A percentile compares a stretch with the other conserved stretches of the same genome.
These are phyloP conservation scores for Aspergillus baeticus DNA, from an alignment of 495 filamentous ascomycete genomes.

Conservation along the genomic window DNA sequence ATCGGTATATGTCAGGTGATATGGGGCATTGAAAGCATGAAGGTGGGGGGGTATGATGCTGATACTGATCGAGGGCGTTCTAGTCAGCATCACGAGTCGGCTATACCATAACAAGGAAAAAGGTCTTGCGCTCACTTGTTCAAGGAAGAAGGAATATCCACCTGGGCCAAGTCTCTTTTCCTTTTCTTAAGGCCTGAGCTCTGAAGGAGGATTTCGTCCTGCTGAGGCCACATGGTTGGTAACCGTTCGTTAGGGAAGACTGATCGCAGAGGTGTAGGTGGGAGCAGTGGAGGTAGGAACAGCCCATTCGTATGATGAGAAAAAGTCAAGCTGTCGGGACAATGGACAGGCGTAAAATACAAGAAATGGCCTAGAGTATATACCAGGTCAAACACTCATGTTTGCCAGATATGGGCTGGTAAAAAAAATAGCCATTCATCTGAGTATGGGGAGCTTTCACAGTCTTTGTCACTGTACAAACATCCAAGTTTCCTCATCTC, in stretches of 20 bases:
- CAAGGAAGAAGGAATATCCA: slow-evolving; percentile 21
- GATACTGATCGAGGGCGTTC: not conserved
- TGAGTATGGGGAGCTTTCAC: too few relatives aligned
- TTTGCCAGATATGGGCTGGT: too few relatives aligned
- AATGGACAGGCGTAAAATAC: too few relatives aligned
- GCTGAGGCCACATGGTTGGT: slow-evolving; percentile 28
- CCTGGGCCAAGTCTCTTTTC: slow-evolving; percentile 30
- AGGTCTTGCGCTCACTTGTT: slow-evolving; percentile 27
- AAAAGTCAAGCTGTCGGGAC: too few relatives aligned
- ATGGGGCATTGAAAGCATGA: slow-evolving; percentile 13
- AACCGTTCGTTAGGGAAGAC: slow-evolving; percentile 14
- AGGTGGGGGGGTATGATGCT: slow-evolving; percentile 12
- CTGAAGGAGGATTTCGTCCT: slow-evolving; percentile 14
- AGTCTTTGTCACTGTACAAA: too few relatives aligned
- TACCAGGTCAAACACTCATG: too few relatives aligned
- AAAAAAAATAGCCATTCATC: too few relatives aligned
- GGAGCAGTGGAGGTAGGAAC: too few relatives aligned
- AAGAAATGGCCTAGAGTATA: too few relatives aligned
- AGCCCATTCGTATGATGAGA: too few relatives aligned
- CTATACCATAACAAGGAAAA: not conserved
- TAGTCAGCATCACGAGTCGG: not conserved
- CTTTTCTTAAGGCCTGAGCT: slow-evolving; percentile 31
- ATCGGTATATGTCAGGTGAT: slow-evolving; percentile 23
- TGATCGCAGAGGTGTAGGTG: not conserved
- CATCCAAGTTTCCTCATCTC: too few relatives aligned